Percentiles rank a stretch among this genome's conserved stretches.
These are phyloP conservation scores for maize (Zea mays) DNA, from an alignment of 176 grass and related monocot species.

Conservation along the genomic window Zm-B73-REFERENCE-NAM-5.0 NC_050098.1:19808501-19809000, in stretches of 20 bases:
- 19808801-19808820: conserved; percentile 67
- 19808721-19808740: conserved; percentile 81
- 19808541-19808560: not conserved
- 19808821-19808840: conserved; percentile 78
- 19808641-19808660: not conserved
- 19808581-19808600: not conserved
- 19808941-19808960: not conserved
- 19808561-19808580: not conserved
- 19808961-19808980: not conserved
- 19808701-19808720: conserved; percentile 95
- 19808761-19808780: conserved; percentile 82
- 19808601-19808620: not conserved
- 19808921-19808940: not conserved
- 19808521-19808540: conserved; percentile 6
- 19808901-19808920: conserved; percentile 42
- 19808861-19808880: conserved; percentile 91
- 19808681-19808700: conserved; percentile 73
- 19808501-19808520: not conserved
- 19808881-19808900: conserved; percentile 97
- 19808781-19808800: conserved; percentile 81
- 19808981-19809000: not conserved
- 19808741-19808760: conserved; percentile 91
- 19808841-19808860: conserved; percentile 72
- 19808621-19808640: not conserved
- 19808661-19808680: conserved; percentile 16